Percentiles rank a stretch among this genome's conserved stretches.
Evolutionary conservation across 139 green algal species (phyloP).

Genomic region (Penium margaritaceum): DNA sequence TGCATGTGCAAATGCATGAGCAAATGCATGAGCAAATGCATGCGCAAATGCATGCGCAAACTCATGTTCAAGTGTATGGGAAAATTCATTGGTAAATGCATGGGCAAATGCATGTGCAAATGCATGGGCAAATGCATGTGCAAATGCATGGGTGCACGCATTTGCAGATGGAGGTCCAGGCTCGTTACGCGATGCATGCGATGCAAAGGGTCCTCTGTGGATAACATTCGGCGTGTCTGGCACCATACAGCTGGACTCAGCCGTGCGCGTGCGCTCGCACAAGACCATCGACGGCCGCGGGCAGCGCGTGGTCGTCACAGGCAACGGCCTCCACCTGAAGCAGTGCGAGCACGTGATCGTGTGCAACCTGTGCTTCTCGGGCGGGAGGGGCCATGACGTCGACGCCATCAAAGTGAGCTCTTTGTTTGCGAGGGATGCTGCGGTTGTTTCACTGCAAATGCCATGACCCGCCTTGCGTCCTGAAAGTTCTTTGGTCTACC

Average conservation of each 20-base stretch:
- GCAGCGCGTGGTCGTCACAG: neutral
- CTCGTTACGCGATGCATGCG: neutral
- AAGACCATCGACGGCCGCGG: conserved; percentile 22
- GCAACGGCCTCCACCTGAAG: conserved; percentile 10
- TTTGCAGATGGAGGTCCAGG: neutral
- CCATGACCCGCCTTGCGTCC: too few relatives aligned
- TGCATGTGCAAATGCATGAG: too few relatives aligned
- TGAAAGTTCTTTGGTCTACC: too few relatives aligned
- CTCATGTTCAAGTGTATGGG: too few relatives aligned
- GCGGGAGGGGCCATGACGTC: neutral
- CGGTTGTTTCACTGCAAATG: too few relatives aligned
- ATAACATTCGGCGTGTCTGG: conserved; percentile 19
- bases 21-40: too few relatives aligned
- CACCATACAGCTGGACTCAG: neutral
- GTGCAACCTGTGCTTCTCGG: conserved; percentile 5
- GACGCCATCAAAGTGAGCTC: conserved; percentile 13
- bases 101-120: too few relatives aligned
- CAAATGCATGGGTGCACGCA: too few relatives aligned
- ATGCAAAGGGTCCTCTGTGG: conserved; percentile 4
- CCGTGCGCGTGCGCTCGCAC: conserved; percentile 3
- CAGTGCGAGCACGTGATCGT: conserved; percentile 12
- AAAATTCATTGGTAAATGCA: too few relatives aligned
- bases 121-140: too few relatives aligned
- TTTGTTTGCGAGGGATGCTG: too few relatives aligned
- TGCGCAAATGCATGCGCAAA: too few relatives aligned